Evolutionary conservation across 1,139 yeast genomes (phyloP).

Genomic region (Candida dubliniensis): DNA sequence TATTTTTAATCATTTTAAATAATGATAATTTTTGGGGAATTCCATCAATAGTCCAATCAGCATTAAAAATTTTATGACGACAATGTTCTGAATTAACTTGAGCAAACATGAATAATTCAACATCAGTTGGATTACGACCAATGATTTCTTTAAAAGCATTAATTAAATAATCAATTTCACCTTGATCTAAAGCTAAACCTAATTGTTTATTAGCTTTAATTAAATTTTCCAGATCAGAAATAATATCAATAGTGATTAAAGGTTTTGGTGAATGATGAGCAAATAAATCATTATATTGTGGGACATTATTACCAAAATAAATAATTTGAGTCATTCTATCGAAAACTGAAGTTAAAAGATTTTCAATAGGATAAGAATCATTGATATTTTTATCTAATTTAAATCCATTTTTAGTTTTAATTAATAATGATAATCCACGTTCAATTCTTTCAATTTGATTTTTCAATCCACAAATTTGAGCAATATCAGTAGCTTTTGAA

Average conservation of each 20-base stretch:
- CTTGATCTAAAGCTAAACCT: constrained; percentile 90
- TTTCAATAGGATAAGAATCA: constrained; percentile 20
- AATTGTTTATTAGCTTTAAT: constrained; percentile 75
- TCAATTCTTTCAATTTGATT: constrained; percentile 78
- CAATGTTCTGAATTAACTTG: constrained; percentile 99
- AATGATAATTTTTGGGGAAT: constrained; percentile 68
- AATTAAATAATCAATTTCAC: constrained; percentile 86
- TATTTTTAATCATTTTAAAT: constrained; percentile 94
- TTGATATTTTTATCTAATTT: constrained; percentile 42
- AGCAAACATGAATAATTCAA: constrained; percentile 97
- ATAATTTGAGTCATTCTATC: constrained; percentile 94
- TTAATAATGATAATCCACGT: constrained; percentile 77
- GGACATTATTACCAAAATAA: constrained; percentile 51
- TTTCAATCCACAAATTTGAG: constrained; percentile 81
- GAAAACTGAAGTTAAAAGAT: constrained; percentile 66
- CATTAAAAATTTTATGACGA: constrained; percentile 98
- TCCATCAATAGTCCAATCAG: constrained; percentile 97
- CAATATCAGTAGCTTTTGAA: constrained; percentile 95
- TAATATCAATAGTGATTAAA: constrained; percentile 69
- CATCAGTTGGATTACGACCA: constrained; percentile 95
- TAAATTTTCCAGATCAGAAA: constrained; percentile 61
- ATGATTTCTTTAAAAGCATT: constrained; percentile 72
- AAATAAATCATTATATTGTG: constrained; percentile 69
- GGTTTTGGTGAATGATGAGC: constrained; percentile 83
- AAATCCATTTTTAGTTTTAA: constrained; percentile 68